These are phyloP conservation scores for Anacardium occidentale DNA, from an alignment of 345 rosid species.

Conservation along the genomic window DNA sequence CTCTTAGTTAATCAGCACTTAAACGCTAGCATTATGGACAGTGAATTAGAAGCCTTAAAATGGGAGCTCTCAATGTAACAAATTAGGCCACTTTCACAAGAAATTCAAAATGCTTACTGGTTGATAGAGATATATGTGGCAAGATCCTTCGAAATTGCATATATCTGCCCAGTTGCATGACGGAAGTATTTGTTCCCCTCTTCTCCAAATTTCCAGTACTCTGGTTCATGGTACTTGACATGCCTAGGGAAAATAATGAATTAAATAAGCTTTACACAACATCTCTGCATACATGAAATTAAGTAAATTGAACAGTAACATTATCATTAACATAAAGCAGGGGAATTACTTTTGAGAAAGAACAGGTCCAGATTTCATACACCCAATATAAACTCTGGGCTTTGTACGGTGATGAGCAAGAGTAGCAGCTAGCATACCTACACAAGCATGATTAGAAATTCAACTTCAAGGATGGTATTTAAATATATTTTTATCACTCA, in stretches of 20 bases:
- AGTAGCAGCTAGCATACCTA: constrained; percentile 86
- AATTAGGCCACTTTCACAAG: background rate
- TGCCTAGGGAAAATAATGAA: constrained; percentile 41
- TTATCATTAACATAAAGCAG: background rate
- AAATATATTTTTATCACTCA: background rate
- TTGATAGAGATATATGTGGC: constrained; percentile 82
- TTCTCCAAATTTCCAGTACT: constrained; percentile 97
- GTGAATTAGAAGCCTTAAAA: background rate
- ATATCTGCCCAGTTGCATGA: constrained; percentile 98
- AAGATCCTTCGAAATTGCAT: constrained; percentile 92
- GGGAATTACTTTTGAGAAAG: constrained; percentile 77
- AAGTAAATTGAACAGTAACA: constrained; percentile 8
- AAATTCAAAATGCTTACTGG: constrained; percentile 50
- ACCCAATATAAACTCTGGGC: constrained; percentile 87
- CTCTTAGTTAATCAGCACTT: constrained; percentile 3
- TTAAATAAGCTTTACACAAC: constrained; percentile 4
- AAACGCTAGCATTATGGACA: background rate
- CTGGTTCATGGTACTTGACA: constrained; percentile 98
- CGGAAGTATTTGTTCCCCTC: constrained; percentile 93
- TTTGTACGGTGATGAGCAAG: constrained; percentile 88
- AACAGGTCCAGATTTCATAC: constrained; percentile 99
- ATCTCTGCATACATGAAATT: background rate
- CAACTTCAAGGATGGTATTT: constrained; percentile 3
- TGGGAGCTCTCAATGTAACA: constrained; percentile 7
- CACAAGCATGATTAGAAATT: constrained; percentile 7